Evolutionary conservation across 1,284 basidiomycete species (phyloP).

Genomic region (Limonomyces culmigenus): DNA sequence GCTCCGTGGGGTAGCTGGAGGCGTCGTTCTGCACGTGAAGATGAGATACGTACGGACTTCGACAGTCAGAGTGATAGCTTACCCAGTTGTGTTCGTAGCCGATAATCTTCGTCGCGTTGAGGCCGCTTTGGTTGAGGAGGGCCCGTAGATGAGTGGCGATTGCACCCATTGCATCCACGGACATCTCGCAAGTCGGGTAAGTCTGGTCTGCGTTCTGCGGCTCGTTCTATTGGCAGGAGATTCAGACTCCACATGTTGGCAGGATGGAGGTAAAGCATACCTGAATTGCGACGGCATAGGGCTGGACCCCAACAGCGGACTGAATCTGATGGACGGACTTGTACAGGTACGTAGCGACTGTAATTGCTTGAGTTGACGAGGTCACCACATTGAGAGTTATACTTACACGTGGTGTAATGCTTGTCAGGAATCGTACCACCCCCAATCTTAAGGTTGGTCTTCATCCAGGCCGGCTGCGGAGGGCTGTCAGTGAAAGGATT

Average conservation of each 20-base stretch:
- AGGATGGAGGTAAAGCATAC: no score
- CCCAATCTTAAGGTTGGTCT: constrained; percentile 23
- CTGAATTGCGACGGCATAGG: neutral
- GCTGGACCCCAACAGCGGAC: no score
- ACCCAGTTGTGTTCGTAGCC: constrained; percentile 11
- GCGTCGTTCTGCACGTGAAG: constrained; percentile 32
- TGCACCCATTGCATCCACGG: constrained; percentile 20
- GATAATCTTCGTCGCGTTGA: constrained; percentile 15
- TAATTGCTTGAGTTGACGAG: neutral
- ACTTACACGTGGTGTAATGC: constrained; percentile 21
- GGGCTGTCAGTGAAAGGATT: neutral
- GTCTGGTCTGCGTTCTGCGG: constrained; percentile 22
- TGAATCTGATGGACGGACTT: constrained; percentile 28
- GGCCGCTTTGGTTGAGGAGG: constrained; percentile 27
- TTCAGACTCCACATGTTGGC: neutral
- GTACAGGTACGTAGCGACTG: constrained; percentile 19
- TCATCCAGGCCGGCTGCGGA: constrained; percentile 35
- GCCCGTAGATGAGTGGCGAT: constrained; percentile 24
- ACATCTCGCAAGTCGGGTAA: constrained; percentile 26
- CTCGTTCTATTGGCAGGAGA: constrained; percentile 37
- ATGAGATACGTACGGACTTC: no score
- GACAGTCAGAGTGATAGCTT: no score
- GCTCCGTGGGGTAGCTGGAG: constrained; percentile 25
- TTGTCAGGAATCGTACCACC: constrained; percentile 23
- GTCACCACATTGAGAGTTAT: constrained; percentile 1